Percentiles rank a stretch among this genome's conserved stretches.
phyloP scores from a whole-genome alignment of 306 rosid genomes.

The Oxytropis ochrocephala region DNA sequence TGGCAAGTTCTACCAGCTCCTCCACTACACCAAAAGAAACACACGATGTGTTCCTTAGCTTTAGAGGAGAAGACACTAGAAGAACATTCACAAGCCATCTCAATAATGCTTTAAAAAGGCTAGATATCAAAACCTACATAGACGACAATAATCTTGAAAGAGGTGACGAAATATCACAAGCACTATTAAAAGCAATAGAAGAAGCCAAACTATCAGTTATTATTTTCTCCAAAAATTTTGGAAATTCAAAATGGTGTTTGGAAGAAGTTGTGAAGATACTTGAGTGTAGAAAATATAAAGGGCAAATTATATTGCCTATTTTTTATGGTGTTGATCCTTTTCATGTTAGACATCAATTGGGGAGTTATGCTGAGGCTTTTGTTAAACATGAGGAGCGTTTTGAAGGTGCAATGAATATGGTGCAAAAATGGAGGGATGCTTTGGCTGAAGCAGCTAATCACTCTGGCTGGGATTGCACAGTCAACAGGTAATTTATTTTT shows the following conservation, averaged over 20 bases:
- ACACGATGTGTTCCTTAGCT: conserved; percentile 10
- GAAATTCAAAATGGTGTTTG: conserved; percentile 1
- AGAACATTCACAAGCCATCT: conserved; percentile 12
- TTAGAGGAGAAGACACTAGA: conserved; percentile 5
- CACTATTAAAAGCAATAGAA: not conserved
- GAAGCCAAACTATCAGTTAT: not conserved
- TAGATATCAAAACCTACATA: not conserved
- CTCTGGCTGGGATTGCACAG: not conserved
- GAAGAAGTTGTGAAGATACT: conserved; percentile 1
- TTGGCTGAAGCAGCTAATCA: not conserved
- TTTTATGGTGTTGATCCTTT: not conserved
- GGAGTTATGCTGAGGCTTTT: not conserved
- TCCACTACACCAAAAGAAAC: not conserved
- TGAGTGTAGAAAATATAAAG: not conserved
- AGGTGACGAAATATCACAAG: not conserved
- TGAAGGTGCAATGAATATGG: not conserved
- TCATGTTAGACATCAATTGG: not conserved
- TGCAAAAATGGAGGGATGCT: conserved; percentile 6
- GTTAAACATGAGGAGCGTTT: not conserved
- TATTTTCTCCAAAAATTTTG: conserved; percentile 11
- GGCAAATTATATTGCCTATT: conserved; percentile 8
- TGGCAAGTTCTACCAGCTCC: not conserved
- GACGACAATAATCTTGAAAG: not conserved
- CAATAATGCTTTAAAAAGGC: not conserved
- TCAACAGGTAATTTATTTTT: not conserved